phyloP scores from a whole-genome alignment of 106 monocot species.

The Xerophyta viscosa region DNA sequence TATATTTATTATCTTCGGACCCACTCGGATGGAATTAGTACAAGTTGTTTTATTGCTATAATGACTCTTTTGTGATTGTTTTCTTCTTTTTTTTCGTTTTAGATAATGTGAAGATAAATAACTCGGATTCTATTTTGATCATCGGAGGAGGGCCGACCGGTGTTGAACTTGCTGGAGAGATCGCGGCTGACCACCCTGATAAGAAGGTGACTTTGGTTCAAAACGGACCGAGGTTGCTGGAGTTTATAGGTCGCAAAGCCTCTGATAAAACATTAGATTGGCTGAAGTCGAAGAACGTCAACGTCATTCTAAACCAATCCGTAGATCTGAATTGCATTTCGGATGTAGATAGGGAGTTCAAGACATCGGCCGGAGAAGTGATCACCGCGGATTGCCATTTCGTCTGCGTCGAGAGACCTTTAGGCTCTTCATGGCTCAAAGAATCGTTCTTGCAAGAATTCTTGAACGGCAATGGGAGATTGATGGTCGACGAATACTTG shows the following conservation, averaged over 20 bases:
- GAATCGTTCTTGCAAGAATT: constrained; percentile 18
- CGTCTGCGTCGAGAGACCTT: constrained; percentile 21
- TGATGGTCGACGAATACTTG: constrained; percentile 32
- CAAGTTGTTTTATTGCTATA: too few species aligned
- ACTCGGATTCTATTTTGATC: constrained; percentile 26
- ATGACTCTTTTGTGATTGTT: neutral
- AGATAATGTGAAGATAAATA: constrained; percentile 31
- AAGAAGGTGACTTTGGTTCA: constrained; percentile 44
- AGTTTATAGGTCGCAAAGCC: constrained; percentile 19
- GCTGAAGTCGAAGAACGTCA: constrained; percentile 23
- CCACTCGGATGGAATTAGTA: too few species aligned
- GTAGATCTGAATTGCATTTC: constrained; percentile 19
- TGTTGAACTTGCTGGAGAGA: constrained; percentile 43
- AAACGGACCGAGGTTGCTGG: constrained; percentile 18
- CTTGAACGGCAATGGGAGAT: constrained; percentile 18
- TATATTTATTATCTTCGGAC: too few species aligned
- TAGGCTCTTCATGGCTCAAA: constrained; percentile 29
- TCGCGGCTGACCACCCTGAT: constrained; percentile 25
- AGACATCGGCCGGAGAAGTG: constrained; percentile 19
- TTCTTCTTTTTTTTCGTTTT: neutral
- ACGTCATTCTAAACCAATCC: constrained; percentile 25
- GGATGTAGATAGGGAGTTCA: constrained; percentile 5
- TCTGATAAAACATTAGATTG: constrained; percentile 22
- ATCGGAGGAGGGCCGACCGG: constrained; percentile 43
- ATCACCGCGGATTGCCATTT: constrained; percentile 33